Conservation (phyloP, 306 rosid genomes). For the Cyamopsis tetragonoloba region DNA sequence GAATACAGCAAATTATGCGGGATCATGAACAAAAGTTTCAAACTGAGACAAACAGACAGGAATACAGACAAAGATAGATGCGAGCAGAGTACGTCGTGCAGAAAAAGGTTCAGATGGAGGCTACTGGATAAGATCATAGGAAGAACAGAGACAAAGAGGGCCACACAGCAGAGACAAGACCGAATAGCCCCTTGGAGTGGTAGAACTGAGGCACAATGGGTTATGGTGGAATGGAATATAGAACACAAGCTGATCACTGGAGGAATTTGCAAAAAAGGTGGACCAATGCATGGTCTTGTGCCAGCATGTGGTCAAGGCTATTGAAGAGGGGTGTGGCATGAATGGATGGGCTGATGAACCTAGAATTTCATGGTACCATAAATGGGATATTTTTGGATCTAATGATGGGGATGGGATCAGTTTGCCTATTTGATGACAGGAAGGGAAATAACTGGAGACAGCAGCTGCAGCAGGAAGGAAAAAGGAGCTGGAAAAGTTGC, state of each 20-base stretch:
- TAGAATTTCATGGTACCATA: background rate
- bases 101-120: background rate
- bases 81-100: background rate
- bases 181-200: background rate
- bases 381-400: background rate
- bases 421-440: background rate
- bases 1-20: background rate
- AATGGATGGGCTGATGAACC: background rate
- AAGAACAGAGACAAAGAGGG: background rate
- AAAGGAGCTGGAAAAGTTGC: background rate
- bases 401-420: background rate
- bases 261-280: background rate
- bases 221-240: background rate
- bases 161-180: background rate
- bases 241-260: background rate
- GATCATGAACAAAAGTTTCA: background rate
- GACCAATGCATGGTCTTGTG: background rate
- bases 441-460: background rate
- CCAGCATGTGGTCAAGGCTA: background rate
- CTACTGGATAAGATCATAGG: too few species aligned
- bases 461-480: background rate
- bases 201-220: background rate
- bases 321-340: background rate
- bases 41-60: background rate
- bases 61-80: background rate